Evolutionary conservation across 345 rosid genomes (phyloP), one percentile per base, ranked within the genome.

Genomic region (Rubroshorea leprosula): DNA sequence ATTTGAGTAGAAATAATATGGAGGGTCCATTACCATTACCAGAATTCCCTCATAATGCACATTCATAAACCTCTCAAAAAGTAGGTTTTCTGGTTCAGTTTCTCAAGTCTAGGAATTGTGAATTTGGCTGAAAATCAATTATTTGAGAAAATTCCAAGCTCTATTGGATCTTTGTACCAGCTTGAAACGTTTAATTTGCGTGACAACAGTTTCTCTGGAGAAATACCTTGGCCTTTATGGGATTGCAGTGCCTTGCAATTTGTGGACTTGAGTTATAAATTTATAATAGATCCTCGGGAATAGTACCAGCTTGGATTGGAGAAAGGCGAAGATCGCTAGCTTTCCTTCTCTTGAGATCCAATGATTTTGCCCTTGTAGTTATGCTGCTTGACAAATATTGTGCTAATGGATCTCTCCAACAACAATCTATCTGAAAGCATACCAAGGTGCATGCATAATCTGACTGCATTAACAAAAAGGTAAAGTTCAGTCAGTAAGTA

Each of bases 191-290:
- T 48, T 41, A 51, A 17, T 22, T 15, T 52, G 46, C 19, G 29
- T 8, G 22, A 52, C 23, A 66, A 52, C 23, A 59, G 24, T 26
- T 38, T 58, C 21, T 31, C 27, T 10, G 55, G 65, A 15, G 61
- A 41, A 14, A 41, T 41, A 41, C 45, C 45, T 14, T 14, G 16
- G 16, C 9, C 45, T 14, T 7, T 41, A 41, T 4, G 45, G 9
- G 9, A 29, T 29, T 29, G 35, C 35, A 29, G 35, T 29, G 4
- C 5, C 35, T 29, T 29, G 35, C 14, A 39, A 11, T 39, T 39
- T 39, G 12, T 39, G 45, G 45, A 39, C 16, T 39, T 39, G 45
- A 39, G 45, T 13, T 39, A 39, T 39, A n/a, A n/a, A n/a, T n/a
- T n/a, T n/a, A n/a, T n/a, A 39, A 39, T 11, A 39, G 45, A 2